Conservation (phyloP, 2,329 filamentous ascomycete species). For the Raffaelea deltoideospora region DNA sequence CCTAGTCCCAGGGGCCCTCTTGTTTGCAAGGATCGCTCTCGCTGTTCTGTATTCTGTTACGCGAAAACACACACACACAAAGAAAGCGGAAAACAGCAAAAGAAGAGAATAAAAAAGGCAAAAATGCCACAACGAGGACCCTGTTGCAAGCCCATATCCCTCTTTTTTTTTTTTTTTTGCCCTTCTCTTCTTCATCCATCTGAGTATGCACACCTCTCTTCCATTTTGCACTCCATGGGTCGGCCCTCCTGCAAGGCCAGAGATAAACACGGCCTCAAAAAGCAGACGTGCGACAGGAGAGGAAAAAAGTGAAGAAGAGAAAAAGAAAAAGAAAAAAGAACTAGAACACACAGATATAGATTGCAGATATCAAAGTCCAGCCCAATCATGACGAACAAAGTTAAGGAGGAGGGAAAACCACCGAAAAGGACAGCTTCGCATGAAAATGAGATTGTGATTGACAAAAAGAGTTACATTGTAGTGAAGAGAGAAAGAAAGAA, state of each 20-base stretch:
- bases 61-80: not conserved
- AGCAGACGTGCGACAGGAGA: not conserved
- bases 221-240: too few relatives aligned
- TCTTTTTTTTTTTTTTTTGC: too few relatives aligned
- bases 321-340: not conserved
- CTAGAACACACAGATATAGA: not conserved
- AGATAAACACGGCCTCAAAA: not conserved
- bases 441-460: too few relatives aligned
- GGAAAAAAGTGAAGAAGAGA: not conserved
- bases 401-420: not conserved
- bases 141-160: not conserved
- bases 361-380: too few relatives aligned
- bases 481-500: not conserved
- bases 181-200: too few relatives aligned
- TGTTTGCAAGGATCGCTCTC: too few relatives aligned
- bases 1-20: too few relatives aligned
- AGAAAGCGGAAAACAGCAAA: not conserved
- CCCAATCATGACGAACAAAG: not conserved
- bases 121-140: not conserved
- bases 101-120: not conserved
- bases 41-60: too few relatives aligned
- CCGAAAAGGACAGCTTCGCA: not conserved
- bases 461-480: not conserved
- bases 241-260: conserved; percentile 11
- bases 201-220: too few relatives aligned